Evolutionary conservation across 805 yeast genomes (phyloP), one percentile per base, ranked within the genome.

Genomic region (Lipomyces japonicus): DNA sequence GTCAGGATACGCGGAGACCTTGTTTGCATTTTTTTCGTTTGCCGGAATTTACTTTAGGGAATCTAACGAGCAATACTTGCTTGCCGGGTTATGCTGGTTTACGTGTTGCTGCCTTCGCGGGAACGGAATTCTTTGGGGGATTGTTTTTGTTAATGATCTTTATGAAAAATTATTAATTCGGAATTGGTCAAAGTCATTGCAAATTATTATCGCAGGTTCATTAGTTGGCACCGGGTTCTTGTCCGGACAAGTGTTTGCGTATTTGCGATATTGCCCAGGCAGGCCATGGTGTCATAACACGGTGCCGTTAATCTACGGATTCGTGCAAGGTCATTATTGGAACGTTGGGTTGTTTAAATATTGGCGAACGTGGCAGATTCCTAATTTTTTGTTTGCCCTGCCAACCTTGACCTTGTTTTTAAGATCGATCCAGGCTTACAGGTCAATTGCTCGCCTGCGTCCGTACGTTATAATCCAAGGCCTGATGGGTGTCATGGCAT

Each of bases 251-350:
- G 71, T 71, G 46, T 46, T 71, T 1, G 85, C 89, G 1, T 89
- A 80, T 60, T 28, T 39, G 2, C 60, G 62, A 14, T 83, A 79
- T 55, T 93, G 98, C 64, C 86, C 88, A 1, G 75, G 88, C 50
- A 81, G 86, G 5, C 85, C 76, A 53, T 91, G 97, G 97, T 91
- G 98, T 65, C 53, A 69, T 12, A 57, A 69, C 3, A 50, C 55
- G 2, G 44, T 85, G 0, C 87, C 86, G 4, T 76, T 83, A 21
- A 71, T 91, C 12, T 81, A 81, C 59, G 65, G 77, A 2, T 86
- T 75, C 65, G 85, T 95, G 4, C 98, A 93, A 67, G 51, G 68
- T 1, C 74, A 80, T 56, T 89, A 91, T 65, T 93, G 98, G 98
- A 77, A 81, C 59, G 76, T 73, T 39, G 97, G 98, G 0, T 79